Evolutionary conservation across 1,284 basidiomycete species (phyloP).

Genomic region (Pyrrhoderma noxium): DNA sequence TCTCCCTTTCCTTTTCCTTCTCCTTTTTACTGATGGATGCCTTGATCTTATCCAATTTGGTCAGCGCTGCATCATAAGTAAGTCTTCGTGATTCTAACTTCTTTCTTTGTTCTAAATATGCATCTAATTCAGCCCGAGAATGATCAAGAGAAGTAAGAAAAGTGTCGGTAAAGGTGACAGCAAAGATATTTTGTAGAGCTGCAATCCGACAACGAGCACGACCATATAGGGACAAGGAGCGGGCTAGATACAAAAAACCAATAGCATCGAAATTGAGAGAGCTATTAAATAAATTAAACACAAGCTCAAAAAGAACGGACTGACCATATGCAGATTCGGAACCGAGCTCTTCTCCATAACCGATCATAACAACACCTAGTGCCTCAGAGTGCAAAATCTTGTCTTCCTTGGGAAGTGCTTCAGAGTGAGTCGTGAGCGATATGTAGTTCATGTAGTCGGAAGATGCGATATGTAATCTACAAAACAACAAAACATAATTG

Average conservation of each 20-base stretch:
- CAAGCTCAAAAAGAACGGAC: constrained; percentile 21
- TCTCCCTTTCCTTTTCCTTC: constrained; percentile 55
- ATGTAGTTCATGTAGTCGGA: constrained; percentile 54
- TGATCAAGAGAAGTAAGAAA: constrained; percentile 60
- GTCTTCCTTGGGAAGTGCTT: constrained; percentile 48
- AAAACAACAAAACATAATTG: neutral
- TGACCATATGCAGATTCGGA: constrained; percentile 63
- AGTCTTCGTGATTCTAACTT: constrained; percentile 49
- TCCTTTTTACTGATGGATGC: constrained; percentile 39
- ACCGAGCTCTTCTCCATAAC: constrained; percentile 77
- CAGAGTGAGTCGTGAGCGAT: constrained; percentile 60
- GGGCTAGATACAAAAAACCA: constrained; percentile 35
- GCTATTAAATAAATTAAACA: too few relatives aligned
- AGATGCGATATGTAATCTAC: constrained; percentile 54
- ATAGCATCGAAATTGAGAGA: neutral
- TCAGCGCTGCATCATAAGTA: constrained; percentile 60
- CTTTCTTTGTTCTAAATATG: constrained; percentile 63
- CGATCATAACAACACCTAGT: constrained; percentile 79
- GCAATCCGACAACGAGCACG: constrained; percentile 78
- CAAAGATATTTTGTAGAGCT: constrained; percentile 72
- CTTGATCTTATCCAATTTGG: constrained; percentile 54
- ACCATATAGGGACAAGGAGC: constrained; percentile 66
- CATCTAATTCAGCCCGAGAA: constrained; percentile 61
- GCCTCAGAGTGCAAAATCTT: constrained; percentile 69
- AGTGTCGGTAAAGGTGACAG: constrained; percentile 60